A percentile compares a stretch with the other conserved stretches of the same genome.
Conservation (phyloP, 208 protist species). For the Entamoeba dispar region DNA sequence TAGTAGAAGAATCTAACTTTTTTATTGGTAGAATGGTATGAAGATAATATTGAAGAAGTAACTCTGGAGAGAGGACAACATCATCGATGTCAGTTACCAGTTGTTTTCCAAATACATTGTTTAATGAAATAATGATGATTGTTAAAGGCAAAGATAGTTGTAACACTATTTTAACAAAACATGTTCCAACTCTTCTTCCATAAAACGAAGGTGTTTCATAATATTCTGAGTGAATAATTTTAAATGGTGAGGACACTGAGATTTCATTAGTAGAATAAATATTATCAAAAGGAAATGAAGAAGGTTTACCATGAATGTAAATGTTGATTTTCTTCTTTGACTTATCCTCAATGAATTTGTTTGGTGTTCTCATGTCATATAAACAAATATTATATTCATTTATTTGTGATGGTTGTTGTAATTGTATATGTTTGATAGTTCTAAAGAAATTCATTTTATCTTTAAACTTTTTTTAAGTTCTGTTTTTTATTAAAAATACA, state of each 20-base stretch:
- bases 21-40: background rate
- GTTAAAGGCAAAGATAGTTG: background rate
- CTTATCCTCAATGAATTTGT: background rate
- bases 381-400: background rate
- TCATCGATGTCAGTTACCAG: too few species aligned
- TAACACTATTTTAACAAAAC: background rate
- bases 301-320: background rate
- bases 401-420: background rate
- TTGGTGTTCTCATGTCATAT: background rate
- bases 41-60: background rate
- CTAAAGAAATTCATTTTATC: background rate
- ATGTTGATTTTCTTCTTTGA: background rate
- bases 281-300: background rate
- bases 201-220: background rate
- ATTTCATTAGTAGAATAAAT: background rate
- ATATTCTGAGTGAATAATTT: background rate
- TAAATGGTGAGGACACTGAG: background rate
- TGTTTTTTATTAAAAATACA: background rate
- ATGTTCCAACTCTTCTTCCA: background rate
- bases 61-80: background rate
- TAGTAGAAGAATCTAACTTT: background rate
- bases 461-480: background rate
- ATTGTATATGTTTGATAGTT: background rate
- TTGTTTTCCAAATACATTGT: background rate
- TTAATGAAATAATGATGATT: background rate